Conservation (phyloP, 2,329 filamentous ascomycete species). For the Knoxdaviesia proteae region DNA sequence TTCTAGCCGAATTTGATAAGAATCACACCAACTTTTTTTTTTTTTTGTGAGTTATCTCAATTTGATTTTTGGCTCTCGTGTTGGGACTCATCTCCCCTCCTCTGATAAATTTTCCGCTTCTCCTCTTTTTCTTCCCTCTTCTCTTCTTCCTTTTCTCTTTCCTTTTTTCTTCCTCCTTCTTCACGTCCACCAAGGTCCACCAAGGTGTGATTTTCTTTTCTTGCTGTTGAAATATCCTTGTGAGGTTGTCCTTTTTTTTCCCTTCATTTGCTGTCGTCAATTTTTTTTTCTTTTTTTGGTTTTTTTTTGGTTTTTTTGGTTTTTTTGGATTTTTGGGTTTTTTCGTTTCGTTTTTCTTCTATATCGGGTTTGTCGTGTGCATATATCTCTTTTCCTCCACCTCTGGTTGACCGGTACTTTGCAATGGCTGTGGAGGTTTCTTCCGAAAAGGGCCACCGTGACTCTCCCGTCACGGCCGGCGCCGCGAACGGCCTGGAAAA, state of each 20-base stretch:
- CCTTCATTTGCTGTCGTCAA: neutral
- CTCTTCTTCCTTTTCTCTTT: neutral
- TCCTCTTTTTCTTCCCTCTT: neutral
- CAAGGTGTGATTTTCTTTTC: no score
- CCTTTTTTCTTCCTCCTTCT: neutral
- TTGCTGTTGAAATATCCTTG: no score
- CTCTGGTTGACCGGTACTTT: neutral
- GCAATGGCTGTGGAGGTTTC: neutral
- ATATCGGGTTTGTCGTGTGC: neutral
- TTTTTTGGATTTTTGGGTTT: conserved; percentile 1
- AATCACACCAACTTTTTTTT: no score
- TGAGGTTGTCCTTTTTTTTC: no score
- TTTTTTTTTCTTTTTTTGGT: neutral
- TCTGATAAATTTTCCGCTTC: no score
- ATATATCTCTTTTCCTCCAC: neutral
- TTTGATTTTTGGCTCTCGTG: no score
- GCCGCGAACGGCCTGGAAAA: no score
- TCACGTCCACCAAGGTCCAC: neutral
- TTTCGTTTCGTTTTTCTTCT: neutral
- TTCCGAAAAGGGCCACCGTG: neutral
- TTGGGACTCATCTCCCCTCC: no score
- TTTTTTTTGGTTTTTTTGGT: conserved; percentile 1
- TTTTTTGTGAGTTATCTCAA: no score
- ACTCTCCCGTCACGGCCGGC: neutral
- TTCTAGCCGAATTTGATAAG: no score